phyloP scores from a whole-genome alignment of 129 eudicot genomes.

The Flaveria ramosissima region DNA sequence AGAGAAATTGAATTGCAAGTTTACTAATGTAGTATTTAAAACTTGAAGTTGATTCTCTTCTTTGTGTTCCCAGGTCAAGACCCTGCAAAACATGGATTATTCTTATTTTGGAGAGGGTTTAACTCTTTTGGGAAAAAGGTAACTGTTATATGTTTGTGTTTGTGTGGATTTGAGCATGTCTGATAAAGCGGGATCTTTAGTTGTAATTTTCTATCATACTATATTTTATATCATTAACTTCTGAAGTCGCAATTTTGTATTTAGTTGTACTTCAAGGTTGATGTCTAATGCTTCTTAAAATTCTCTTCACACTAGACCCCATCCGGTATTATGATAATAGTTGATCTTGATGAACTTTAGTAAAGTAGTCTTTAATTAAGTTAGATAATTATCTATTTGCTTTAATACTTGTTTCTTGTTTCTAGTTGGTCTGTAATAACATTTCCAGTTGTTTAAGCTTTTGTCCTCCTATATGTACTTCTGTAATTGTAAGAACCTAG shows the following conservation, averaged over 20 bases:
- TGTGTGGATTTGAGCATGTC: conserved; percentile 15
- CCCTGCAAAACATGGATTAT: conserved; percentile 52
- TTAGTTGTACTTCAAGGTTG: conserved; percentile 4
- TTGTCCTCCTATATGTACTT: neutral
- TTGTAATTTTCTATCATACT: neutral
- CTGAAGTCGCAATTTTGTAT: neutral
- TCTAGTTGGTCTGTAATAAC: conserved; percentile 1
- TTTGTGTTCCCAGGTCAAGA: conserved; percentile 50
- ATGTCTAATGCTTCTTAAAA: conserved; percentile 15
- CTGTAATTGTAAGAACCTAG: neutral
- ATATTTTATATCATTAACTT: neutral
- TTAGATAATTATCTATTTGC: neutral
- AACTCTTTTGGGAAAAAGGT: conserved; percentile 85
- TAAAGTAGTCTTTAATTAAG: neutral
- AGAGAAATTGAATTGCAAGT: neutral
- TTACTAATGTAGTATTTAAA: conserved; percentile 4
- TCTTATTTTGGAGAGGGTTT: conserved; percentile 88
- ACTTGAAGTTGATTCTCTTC: conserved; percentile 24
- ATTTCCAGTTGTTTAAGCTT: neutral
- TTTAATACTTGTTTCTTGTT: neutral
- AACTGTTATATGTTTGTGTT: conserved; percentile 1
- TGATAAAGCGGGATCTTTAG: neutral
- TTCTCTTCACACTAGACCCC: neutral
- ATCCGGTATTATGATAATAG: neutral
- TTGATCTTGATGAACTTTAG: neutral